Evolutionary conservation across 495 filamentous ascomycete species (phyloP).

Genomic region (Podospora bellae-mahoneyi): DNA sequence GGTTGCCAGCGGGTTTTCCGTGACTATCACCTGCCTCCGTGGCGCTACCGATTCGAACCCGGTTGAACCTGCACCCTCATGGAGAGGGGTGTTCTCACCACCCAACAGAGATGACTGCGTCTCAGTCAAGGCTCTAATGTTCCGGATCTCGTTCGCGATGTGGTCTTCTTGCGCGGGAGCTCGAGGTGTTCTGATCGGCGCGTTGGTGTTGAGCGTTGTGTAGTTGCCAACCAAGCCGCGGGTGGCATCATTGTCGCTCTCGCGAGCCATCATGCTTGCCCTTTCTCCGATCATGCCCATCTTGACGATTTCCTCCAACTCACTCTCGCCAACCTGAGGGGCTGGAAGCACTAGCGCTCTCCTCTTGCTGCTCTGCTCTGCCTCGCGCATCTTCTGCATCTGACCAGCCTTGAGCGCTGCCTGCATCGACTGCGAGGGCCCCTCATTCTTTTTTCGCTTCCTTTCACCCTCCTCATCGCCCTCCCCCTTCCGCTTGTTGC

Average conservation of each 20-base stretch:
- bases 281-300: slow-evolving; percentile 94
- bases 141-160: slow-evolving; percentile 93
- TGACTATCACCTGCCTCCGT: slow-evolving; percentile 73
- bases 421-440: slow-evolving; percentile 68
- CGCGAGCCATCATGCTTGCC: slow-evolving; percentile 69
- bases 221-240: slow-evolving; percentile 85
- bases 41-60: slow-evolving; percentile 86
- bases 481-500: slow-evolving; percentile 93
- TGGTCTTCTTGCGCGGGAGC: slow-evolving; percentile 90
- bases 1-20: slow-evolving; percentile 93
- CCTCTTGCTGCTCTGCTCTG: slow-evolving; percentile 93
- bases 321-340: slow-evolving; percentile 86
- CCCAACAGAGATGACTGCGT: slow-evolving; percentile 94
- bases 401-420: slow-evolving; percentile 93
- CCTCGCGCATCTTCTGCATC: slow-evolving; percentile 92
- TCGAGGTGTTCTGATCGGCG: slow-evolving; percentile 86
- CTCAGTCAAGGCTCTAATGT: slow-evolving; percentile 87
- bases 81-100: slow-evolving; percentile 86
- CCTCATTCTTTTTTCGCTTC: slow-evolving; percentile 75
- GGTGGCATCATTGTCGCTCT: slow-evolving; percentile 81
- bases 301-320: slow-evolving; percentile 97
- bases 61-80: slow-evolving; percentile 76
- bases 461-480: slow-evolving; percentile 76
- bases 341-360: slow-evolving; percentile 72
- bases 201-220: slow-evolving; percentile 68